Evolutionary conservation across 768 basidiomycete species (phyloP).

Genomic region (Leccinum variicolor): DNA sequence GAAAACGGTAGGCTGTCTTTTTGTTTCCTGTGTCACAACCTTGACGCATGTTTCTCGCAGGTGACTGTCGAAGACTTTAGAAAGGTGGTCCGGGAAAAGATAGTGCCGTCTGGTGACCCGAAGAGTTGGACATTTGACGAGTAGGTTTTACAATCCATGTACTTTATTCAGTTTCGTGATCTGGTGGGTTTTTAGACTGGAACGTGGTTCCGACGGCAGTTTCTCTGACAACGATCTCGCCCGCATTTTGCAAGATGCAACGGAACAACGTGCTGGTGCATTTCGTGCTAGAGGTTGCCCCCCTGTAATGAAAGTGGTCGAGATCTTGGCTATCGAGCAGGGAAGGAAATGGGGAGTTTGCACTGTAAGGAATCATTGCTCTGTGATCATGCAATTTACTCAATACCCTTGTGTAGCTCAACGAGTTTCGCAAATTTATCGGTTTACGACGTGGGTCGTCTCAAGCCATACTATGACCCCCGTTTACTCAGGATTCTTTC

Average conservation of each 20-base stretch:
- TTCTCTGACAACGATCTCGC: conserved; percentile 68
- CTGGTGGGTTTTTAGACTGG: conserved; percentile 35
- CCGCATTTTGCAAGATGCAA: conserved; percentile 58
- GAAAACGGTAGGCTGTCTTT: conserved; percentile 31
- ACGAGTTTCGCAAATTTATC: conserved; percentile 71
- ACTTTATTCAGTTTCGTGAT: neutral
- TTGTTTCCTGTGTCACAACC: neutral
- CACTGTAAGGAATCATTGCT: conserved; percentile 42
- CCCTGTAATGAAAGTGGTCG: conserved; percentile 59
- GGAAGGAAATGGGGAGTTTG: conserved; percentile 69
- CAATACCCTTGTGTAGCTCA: conserved; percentile 39
- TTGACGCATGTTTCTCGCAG: conserved; percentile 5
- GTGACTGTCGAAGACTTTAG: conserved; percentile 21
- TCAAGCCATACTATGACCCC: neutral
- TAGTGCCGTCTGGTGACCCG: conserved; percentile 17
- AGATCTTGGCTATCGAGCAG: conserved; percentile 67
- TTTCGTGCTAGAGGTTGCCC: conserved; percentile 72
- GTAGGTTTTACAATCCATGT: conserved; percentile 25
- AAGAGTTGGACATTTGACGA: conserved; percentile 54
- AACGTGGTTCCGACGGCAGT: conserved; percentile 47
- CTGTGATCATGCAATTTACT: neutral
- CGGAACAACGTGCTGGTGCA: conserved; percentile 54
- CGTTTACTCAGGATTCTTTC: conserved; percentile 8
- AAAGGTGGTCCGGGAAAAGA: conserved; percentile 9
- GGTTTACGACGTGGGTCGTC: conserved; percentile 57